phyloP scores from a whole-genome alignment of 2,329 filamentous ascomycete genomes.

The Monosporascus cannonballus region DNA sequence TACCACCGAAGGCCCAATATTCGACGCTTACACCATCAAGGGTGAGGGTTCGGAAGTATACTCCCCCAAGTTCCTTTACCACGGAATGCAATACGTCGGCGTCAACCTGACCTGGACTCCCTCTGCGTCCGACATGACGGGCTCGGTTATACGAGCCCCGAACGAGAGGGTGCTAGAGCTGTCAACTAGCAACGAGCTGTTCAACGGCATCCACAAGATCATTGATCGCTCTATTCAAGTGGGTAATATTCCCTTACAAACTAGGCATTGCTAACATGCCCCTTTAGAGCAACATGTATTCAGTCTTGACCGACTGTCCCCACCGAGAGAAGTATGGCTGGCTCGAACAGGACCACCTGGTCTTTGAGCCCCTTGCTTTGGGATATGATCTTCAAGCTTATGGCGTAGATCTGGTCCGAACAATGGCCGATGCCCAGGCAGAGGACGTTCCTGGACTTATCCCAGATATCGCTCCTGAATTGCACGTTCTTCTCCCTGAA shows the following conservation, averaged over 20 bases:
- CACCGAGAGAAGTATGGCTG: slow-evolving; percentile 10
- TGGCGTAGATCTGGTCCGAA: slow-evolving; percentile 6
- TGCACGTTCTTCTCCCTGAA: background rate
- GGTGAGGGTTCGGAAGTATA: background rate
- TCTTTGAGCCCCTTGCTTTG: slow-evolving; percentile 2
- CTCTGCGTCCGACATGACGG: background rate
- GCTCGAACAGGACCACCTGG: slow-evolving; percentile 9
- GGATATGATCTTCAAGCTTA: slow-evolving; percentile 9
- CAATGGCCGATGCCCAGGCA: slow-evolving; percentile 9
- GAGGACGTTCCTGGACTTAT: slow-evolving; percentile 4
- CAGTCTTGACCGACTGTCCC: slow-evolving; percentile 8
- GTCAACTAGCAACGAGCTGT: slow-evolving; percentile 1
- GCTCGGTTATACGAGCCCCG: slow-evolving; percentile 3
- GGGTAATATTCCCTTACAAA: background rate
- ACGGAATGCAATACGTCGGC: slow-evolving; percentile 6
- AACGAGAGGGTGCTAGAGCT: slow-evolving; percentile 4
- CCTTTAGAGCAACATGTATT: slow-evolving; percentile 7
- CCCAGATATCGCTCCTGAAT: slow-evolving; percentile 8
- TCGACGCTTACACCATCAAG: slow-evolving; percentile 7
- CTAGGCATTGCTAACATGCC: background rate
- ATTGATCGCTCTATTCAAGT: slow-evolving; percentile 7
- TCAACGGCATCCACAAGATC: slow-evolving; percentile 6
- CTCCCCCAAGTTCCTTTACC: slow-evolving; percentile 4
- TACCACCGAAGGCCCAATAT: slow-evolving; percentile 5
- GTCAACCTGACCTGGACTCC: slow-evolving; percentile 9